phyloP scores from a whole-genome alignment of 371 early-diverging fungal genomes.

The Lichtheimia ornata region DNA sequence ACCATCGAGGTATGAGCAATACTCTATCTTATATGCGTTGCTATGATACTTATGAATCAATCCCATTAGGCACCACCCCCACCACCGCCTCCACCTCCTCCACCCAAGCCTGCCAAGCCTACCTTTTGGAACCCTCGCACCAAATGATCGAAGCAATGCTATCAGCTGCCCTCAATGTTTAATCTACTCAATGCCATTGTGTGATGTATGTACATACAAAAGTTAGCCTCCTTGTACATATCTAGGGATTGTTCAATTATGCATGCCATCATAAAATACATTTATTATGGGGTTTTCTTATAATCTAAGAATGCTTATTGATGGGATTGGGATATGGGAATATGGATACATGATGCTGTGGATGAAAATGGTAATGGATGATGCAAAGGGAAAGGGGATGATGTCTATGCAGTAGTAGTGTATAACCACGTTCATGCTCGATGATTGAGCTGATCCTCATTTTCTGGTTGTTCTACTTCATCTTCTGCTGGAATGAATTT shows the following conservation, averaged over 20 bases:
- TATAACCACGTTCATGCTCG: neutral
- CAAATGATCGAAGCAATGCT: neutral
- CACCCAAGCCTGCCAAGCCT: too few species aligned
- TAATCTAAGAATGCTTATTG: neutral
- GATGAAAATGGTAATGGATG: neutral
- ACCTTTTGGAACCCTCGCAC: conserved; percentile 8
- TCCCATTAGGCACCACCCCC: too few species aligned
- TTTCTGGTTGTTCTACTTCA: conserved; percentile 7
- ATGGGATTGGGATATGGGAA: neutral
- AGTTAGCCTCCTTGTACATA: neutral
- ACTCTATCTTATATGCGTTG: too few species aligned
- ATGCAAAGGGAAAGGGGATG: neutral
- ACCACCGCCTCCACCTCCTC: too few species aligned
- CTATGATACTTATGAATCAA: too few species aligned
- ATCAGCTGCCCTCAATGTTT: neutral
- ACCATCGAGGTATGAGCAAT: too few species aligned
- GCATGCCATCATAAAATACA: neutral
- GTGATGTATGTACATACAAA: too few species aligned
- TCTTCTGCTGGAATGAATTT: conserved; percentile 10
- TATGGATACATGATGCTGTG: conserved; percentile 1
- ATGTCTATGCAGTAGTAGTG: neutral
- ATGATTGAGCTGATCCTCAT: conserved; percentile 3
- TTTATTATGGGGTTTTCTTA: neutral
- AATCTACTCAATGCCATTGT: neutral
- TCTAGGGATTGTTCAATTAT: neutral